Conservation (phyloP, 108 stramenopile species). For the Cyclotella cryptica region DNA sequence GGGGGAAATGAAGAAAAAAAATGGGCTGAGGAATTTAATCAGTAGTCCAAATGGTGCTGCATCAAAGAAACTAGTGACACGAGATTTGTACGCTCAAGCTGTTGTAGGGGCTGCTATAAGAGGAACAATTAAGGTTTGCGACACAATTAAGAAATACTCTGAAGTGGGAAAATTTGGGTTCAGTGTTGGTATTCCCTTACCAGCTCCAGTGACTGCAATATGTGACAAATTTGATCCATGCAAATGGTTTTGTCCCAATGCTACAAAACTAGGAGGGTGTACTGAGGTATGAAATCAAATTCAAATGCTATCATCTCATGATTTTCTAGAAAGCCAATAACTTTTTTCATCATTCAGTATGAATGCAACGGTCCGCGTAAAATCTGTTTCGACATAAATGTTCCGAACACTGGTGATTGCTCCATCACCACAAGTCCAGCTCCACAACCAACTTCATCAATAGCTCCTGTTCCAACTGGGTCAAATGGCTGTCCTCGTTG, state of each 20-base stretch:
- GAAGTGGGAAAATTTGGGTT: background rate
- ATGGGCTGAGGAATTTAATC: background rate
- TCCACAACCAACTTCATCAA: background rate
- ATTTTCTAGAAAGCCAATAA: no score
- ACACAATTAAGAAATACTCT: background rate
- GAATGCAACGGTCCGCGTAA: slow-evolving; percentile 7
- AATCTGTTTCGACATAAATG: slow-evolving; percentile 25
- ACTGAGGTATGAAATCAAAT: no score
- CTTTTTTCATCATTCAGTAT: background rate
- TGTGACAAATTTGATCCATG: slow-evolving; percentile 20
- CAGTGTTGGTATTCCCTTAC: background rate
- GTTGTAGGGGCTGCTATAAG: background rate
- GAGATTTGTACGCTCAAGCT: background rate
- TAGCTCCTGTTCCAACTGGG: slow-evolving; percentile 10
- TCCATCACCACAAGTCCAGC: background rate
- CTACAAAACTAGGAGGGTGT: no score
- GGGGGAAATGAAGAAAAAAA: background rate
- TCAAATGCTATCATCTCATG: no score
- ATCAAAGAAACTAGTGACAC: background rate
- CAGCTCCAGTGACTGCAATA: background rate
- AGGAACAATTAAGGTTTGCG: background rate
- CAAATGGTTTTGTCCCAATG: slow-evolving; percentile 29
- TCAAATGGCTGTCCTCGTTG: background rate
- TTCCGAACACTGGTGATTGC: slow-evolving; percentile 33
- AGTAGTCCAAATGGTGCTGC: no score